phyloP scores from a whole-genome alignment of 257 asterid genomes.

The Lavandula angustifolia region DNA sequence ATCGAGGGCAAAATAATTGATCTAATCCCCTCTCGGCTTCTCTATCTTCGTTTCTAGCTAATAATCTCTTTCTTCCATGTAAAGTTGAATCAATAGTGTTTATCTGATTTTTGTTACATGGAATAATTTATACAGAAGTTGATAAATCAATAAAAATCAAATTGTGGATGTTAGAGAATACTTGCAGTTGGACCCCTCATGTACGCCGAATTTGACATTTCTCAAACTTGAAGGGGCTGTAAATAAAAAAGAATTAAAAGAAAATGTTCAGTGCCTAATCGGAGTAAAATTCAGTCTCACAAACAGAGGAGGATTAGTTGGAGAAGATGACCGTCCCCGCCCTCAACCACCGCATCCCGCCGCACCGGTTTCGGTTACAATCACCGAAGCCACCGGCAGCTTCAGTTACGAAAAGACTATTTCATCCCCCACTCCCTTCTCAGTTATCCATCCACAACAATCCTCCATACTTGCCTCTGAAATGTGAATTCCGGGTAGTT shows the following conservation, averaged over 20 bases:
- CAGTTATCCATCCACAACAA: constrained; percentile 16
- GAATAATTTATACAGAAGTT: constrained; percentile 1
- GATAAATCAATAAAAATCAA: too few species aligned
- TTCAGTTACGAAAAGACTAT: constrained; percentile 9
- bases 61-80: not conserved
- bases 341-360: constrained; percentile 31
- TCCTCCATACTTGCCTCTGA: constrained; percentile 22
- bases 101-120: constrained; percentile 11
- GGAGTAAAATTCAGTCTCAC: not conserved
- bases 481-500: constrained; percentile 3
- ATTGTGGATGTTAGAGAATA: not conserved
- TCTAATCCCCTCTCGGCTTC: not conserved
- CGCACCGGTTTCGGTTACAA: constrained; percentile 20
- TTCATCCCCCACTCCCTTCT: constrained; percentile 18
- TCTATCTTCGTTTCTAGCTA: not conserved
- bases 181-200: not conserved
- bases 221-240: constrained; percentile 16
- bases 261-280: not conserved
- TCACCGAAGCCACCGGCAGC: not conserved
- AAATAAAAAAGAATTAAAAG: not conserved
- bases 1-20: constrained; percentile 14
- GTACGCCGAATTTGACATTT: constrained; percentile 2
- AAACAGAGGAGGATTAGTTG: constrained; percentile 21
- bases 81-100: not conserved
- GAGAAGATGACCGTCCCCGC: constrained; percentile 38